Percentiles rank a stretch among this genome's conserved stretches.
phyloP scores from a whole-genome alignment of 2,329 filamentous ascomycete genomes.

The Chalara sp. region DNA sequence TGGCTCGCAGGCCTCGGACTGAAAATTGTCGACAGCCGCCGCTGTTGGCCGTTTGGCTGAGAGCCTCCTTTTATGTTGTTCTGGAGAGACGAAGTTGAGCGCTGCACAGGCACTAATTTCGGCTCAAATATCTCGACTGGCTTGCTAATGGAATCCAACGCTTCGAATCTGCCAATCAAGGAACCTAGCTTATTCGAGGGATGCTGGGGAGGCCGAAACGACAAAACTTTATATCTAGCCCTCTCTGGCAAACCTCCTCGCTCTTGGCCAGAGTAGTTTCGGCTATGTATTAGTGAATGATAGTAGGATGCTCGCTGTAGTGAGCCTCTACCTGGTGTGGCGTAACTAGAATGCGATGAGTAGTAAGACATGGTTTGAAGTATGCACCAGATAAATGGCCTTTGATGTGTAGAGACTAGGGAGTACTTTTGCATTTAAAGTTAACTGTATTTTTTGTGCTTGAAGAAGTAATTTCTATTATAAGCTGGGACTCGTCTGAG shows the following conservation, averaged over 20 bases:
- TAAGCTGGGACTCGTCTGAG: too few relatives aligned
- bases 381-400: background rate
- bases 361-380: background rate
- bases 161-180: constrained; percentile 23
- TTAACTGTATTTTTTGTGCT: background rate
- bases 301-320: background rate
- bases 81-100: constrained; percentile 4
- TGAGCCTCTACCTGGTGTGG: background rate
- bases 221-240: background rate
- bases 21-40: constrained; percentile 14
- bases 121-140: constrained; percentile 10
- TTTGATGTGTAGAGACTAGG: background rate
- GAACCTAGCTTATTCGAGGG: constrained; percentile 10
- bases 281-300: background rate
- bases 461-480: too few relatives aligned
- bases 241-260: background rate
- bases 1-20: constrained; percentile 6
- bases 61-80: background rate
- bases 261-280: background rate
- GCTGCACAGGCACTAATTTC: constrained; percentile 13
- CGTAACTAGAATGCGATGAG: background rate
- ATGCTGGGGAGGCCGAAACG: background rate
- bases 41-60: background rate
- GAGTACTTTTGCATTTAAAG: background rate
- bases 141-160: constrained; percentile 19